Evolutionary conservation across 306 rosid genomes (phyloP), one percentile per base, ranked within the genome.

Genomic region (Dryas octopetala): DNA sequence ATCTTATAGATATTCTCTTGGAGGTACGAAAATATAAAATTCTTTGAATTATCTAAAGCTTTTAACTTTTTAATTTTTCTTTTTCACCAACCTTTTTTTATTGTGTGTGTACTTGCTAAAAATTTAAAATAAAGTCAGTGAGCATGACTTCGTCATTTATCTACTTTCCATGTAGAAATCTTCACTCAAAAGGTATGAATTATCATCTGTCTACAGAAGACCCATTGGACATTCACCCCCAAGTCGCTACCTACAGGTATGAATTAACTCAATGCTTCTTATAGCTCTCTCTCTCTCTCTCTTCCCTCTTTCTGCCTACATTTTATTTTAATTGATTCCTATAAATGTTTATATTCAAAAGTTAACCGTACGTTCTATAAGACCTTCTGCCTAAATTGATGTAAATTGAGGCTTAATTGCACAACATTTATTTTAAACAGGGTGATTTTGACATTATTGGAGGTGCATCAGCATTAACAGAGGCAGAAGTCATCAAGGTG

Each of bases 391-490:
- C 70, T 50, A 60, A 59, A 38, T 41, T 65, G 23, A 52, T 61
- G 43, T 40, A 70, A 66, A 62, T 78, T 74, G 47, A 46, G 49
- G 72, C 52, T 63, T 66, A 57, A 63, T 65, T 68, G 60, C 69
- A 45, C 23, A 9, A 43, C 76, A 62, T 78, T 52, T 76, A 38
- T 80, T 85, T 76, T 38, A 71, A 65, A 82, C 87, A 94, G 98
- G 97, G 95, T 72, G 98, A 94, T 88, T 94, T 91, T 79, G 98
- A 94, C 82, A 89, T 94, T 80, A 83, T 94, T 85, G 98, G 98
- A 70, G 97, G 97, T 61, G 79, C 88, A 69, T 85, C 96, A 38
- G 86, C 88, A 55, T 78, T 94, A 87, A 86, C 96, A 62, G 98
- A 94, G 77, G 96, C 97, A 71, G 98, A 91, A 83, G 90, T 86